Conservation (phyloP, 2,329 filamentous ascomycete genomes). For the Onygenales sp. region DNA sequence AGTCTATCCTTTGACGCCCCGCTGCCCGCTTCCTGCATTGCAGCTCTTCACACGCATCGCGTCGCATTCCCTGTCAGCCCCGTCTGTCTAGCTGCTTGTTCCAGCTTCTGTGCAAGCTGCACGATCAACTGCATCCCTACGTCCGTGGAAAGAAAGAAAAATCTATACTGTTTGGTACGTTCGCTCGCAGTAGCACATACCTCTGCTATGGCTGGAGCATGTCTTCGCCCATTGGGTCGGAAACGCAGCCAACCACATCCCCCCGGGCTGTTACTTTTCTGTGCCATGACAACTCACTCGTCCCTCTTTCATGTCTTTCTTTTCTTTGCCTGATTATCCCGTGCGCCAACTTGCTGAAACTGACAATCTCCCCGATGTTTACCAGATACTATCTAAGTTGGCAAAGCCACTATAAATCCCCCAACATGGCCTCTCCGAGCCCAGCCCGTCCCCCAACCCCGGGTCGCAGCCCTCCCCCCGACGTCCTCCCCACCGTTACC, state of each 20-base stretch:
- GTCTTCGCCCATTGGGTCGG: too few relatives aligned
- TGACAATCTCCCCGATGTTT: not conserved
- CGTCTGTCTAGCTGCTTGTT: too few relatives aligned
- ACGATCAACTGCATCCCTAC: too few relatives aligned
- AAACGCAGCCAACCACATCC: not conserved
- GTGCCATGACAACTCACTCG: conserved; percentile 1
- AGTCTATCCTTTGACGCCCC: too few relatives aligned
- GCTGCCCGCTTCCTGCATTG: too few relatives aligned
- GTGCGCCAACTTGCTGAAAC: not conserved
- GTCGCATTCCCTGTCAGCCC: too few relatives aligned
- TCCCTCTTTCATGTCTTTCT: not conserved
- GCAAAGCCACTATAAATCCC: not conserved
- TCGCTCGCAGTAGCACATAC: too few relatives aligned
- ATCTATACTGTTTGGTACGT: too few relatives aligned
- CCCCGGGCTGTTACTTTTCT: not conserved
- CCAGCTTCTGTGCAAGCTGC: too few relatives aligned
- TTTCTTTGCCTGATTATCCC: not conserved
- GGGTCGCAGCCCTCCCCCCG: conserved; percentile 21
- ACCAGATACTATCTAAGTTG: not conserved
- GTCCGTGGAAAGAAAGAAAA: too few relatives aligned
- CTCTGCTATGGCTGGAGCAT: not conserved
- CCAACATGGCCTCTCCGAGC: conserved; percentile 1
- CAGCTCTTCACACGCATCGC: too few relatives aligned
- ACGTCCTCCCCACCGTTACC: conserved; percentile 24
- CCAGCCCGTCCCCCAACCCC: conserved; percentile 25